Evolutionary conservation across 1,284 basidiomycete genomes (phyloP), one percentile per base, ranked within the genome.

Genomic region (Trametes polyzona): DNA sequence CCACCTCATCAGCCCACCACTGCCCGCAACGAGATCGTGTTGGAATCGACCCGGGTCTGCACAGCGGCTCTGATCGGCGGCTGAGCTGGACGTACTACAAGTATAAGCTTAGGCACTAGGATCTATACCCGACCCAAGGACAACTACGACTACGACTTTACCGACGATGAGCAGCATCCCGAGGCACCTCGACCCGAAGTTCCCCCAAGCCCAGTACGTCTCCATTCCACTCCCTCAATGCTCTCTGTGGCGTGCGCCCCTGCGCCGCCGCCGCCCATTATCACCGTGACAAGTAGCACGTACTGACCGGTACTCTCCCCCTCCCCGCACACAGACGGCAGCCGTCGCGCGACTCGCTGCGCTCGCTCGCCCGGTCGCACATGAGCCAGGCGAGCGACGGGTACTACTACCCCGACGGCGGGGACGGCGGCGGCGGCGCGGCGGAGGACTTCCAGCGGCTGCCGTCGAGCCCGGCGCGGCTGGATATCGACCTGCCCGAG

Each of bases 401-500:
- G 16, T 42, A 52, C 52, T 47, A 55, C 57, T n/a, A 35, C 33
- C n/a, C 12, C 24, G 41, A 42, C 21, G 27, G 49, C 44, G 39
- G n/a, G n/a, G 33, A 35, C 33, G 46, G 48, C 43, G 59, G 52
- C 43, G 44, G 47, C 47, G 52, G 47, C 26, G 54, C 51, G 51
- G 35, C 52, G 37, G 52, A 56, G 19, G 57, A 59, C 32, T 59
- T 57, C 50, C 23, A 40, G 51, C 62, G 62, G 42, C 54, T 63
- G 48, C 59, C 59, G 50, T 51, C 62, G 40, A 41, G 57, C 44
- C 59, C 62, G n/a, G 54, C 57, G 43, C 50, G 32, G 44, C 78
- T 64, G 9, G 68, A 77, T 48, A 73, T 86, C 51, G 81, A 85
- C 61, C 81, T 89, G 51, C 79, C 80, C 32, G 58, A 73, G 52